Evolutionary conservation across 2,329 filamentous ascomycete species (phyloP), one percentile per base, ranked within the genome.

Genomic region (Huntiella moniliformis): DNA sequence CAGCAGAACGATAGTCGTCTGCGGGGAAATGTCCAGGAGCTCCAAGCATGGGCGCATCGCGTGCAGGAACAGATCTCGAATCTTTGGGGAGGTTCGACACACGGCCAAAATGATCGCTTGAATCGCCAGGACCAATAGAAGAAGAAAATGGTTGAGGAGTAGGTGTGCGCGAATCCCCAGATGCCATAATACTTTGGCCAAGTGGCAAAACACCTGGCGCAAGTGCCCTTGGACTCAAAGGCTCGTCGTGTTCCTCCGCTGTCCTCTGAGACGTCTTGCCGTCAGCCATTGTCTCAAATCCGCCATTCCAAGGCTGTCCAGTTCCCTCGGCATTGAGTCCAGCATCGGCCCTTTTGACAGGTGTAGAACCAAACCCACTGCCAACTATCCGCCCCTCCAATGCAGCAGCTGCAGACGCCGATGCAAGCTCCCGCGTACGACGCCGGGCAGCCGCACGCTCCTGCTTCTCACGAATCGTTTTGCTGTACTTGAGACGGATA

Each of bases 401-500:
- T 32, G 44, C 43, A 6, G 47, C 42, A 36, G 46, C 42, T 32
- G 48, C 48, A 37, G 45, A 46, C 15, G 48, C 48, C 36, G 38
- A 50, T 35, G 71, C 65, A 55, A 68, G 59, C 52, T 71, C 68
- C 56, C 65, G 64, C 54, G 61, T 69, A 51, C 67, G 64, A 52
- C 67, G 70, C 47, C 54, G 54, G 51, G 74, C 70, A 16, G 68
- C 69, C 32, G 70, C 70, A 44, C 63, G 63, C 57, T 68, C 63
- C 56, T 68, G 67, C 44, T 66, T 68, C 48, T 70, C 68, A n/a
- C 65, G 73, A 41, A 91, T 77, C n/a, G 81, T 84, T 57, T 82
- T 83, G 54, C 77, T 87, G 59, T 92, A 88, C 11, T 84, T 85
- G 47, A 85, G 74, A 54, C 87, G 80, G 54, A 93, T 92, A 50